Percentiles rank a stretch among this genome's conserved stretches.
phyloP scores from a whole-genome alignment of 2,329 filamentous ascomycete species.

The Ceratocystis destructans region DNA sequence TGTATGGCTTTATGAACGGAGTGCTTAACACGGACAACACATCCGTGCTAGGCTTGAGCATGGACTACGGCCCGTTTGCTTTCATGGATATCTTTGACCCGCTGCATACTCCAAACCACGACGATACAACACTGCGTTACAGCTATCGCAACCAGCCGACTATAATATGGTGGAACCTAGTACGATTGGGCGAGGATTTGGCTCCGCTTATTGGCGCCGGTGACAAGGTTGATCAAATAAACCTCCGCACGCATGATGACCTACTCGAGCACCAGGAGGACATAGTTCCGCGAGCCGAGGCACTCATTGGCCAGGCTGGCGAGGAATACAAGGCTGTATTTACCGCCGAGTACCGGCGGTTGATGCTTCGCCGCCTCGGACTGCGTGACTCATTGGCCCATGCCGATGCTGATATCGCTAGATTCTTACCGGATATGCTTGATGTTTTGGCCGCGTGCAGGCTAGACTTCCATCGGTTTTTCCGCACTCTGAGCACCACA shows the following conservation, averaged over 20 bases:
- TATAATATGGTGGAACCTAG: conserved; percentile 97
- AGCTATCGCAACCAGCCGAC: conserved; percentile 87
- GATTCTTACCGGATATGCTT: conserved; percentile 63
- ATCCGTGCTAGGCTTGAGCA: conserved; percentile 71
- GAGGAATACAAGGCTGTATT: conserved; percentile 86
- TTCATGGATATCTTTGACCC: conserved; percentile 98
- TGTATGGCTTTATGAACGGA: conserved; percentile 98
- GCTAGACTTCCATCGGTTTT: conserved; percentile 90
- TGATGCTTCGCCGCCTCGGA: conserved; percentile 71
- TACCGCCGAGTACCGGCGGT: conserved; percentile 70
- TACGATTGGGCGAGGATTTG: conserved; percentile 75
- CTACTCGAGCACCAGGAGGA: conserved; percentile 38
- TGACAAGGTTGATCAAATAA: conserved; percentile 51
- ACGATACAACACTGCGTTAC: conserved; percentile 77
- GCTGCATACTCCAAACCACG: conserved; percentile 88
- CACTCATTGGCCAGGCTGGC: conserved; percentile 62
- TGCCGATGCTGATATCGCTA: conserved; percentile 53
- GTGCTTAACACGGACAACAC: conserved; percentile 98
- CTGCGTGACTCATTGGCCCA: conserved; percentile 54
- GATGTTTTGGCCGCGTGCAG: conserved; percentile 70
- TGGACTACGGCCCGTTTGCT: conserved; percentile 94
- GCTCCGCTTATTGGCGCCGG: conserved; percentile 80
- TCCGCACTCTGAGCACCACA: conserved; percentile 60
- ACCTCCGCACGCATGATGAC: conserved; percentile 35
- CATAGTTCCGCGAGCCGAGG: conserved; percentile 63